Evolutionary conservation across 2,329 filamentous ascomycete species (phyloP).

Genomic region (Ascochyta viciae-villosae): DNA sequence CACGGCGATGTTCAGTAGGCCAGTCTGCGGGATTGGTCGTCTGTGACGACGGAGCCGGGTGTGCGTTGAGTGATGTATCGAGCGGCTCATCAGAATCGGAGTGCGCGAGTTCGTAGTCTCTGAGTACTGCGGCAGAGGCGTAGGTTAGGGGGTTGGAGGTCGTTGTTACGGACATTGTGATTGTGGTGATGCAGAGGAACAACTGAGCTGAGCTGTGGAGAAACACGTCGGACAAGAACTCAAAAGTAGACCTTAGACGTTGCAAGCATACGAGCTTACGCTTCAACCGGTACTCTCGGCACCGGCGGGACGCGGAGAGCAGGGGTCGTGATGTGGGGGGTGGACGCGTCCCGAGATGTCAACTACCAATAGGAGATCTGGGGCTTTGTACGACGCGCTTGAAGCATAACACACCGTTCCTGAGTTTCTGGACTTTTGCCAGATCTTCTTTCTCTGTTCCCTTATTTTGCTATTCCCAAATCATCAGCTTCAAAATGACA

Average conservation of each 20-base stretch:
- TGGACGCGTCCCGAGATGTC: not conserved
- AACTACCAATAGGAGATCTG: not conserved
- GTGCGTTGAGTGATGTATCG: conserved; percentile 36
- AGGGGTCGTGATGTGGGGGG: conserved; percentile 12
- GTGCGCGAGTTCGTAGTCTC: conserved; percentile 58
- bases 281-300: conserved; percentile 7
- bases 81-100: conserved; percentile 34
- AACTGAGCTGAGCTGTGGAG: not conserved
- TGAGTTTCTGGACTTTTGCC: not conserved
- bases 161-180: conserved; percentile 55
- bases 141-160: conserved; percentile 50
- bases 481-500: conserved; percentile 19
- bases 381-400: not conserved
- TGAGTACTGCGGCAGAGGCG: conserved; percentile 48
- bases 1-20: conserved; percentile 56
- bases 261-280: not conserved
- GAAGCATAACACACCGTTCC: not conserved
- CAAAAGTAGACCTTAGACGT: not conserved
- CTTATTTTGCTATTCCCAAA: not conserved
- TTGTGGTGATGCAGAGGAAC: not conserved
- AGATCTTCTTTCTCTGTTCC: not conserved
- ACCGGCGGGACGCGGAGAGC: conserved; percentile 8
- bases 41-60: conserved; percentile 39
- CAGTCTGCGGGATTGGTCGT: conserved; percentile 47
- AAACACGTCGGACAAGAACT: not conserved